Evolutionary conservation across 164 flowering plant species (phyloP).

Genomic region (Akebia trifoliata): DNA sequence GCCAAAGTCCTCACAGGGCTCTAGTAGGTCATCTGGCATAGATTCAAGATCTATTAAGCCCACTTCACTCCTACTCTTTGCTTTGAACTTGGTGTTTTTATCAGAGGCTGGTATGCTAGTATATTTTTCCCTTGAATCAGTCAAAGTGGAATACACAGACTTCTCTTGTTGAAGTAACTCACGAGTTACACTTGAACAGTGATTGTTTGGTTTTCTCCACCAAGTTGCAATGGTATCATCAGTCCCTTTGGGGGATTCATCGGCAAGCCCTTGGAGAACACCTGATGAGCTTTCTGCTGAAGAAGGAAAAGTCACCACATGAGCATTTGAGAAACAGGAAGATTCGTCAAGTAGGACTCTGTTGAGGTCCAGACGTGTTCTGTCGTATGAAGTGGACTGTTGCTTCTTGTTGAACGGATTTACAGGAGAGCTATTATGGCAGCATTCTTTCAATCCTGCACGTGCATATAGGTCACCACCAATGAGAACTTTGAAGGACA

Average conservation of each 20-base stretch:
- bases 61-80: constrained; percentile 6
- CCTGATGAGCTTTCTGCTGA: constrained; percentile 19
- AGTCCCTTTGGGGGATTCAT: constrained; percentile 10
- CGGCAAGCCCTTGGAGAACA: constrained; percentile 7
- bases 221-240: constrained; percentile 2
- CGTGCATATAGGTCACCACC: not conserved
- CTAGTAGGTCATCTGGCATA: constrained; percentile 1
- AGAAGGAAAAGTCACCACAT: constrained; percentile 15
- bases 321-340: constrained; percentile 20
- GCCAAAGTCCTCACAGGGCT: constrained; percentile 8
- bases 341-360: constrained; percentile 28
- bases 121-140: not conserved
- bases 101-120: not conserved
- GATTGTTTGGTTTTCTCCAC: constrained; percentile 9
- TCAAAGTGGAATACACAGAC: constrained; percentile 6
- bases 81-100: not conserved
- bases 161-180: constrained; percentile 7
- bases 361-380: constrained; percentile 34
- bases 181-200: constrained; percentile 10
- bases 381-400: constrained; percentile 1
- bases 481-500: not conserved
- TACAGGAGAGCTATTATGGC: not conserved
- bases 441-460: constrained; percentile 25
- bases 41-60: constrained; percentile 20
- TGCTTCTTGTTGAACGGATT: constrained; percentile 11